Percentiles rank a stretch among this genome's conserved stretches.
These are phyloP conservation scores for Oryza meridionalis DNA, from an alignment of 176 grass and related monocot species.

Conservation along the genomic window DNA sequence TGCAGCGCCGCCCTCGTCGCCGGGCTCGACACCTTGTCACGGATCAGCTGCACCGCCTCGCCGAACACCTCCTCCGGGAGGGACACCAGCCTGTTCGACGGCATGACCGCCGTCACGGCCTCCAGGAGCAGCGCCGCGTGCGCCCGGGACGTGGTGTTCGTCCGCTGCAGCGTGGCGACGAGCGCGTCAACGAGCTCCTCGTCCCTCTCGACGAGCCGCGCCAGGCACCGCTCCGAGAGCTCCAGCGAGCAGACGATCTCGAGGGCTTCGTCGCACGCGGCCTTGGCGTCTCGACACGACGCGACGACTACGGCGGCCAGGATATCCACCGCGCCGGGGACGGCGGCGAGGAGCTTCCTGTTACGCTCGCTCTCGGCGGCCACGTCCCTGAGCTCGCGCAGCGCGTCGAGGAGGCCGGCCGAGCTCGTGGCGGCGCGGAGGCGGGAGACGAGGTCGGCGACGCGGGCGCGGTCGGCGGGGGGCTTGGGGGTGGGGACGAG, in stretches of 20 bases:
- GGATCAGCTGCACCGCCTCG: constrained; percentile 49
- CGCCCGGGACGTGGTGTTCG: constrained; percentile 43
- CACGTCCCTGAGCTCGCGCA: constrained; percentile 53
- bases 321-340: constrained; percentile 9
- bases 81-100: constrained; percentile 25
- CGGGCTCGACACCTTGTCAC: constrained; percentile 24
- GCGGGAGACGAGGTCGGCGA: constrained; percentile 40
- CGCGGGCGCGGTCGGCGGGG: constrained; percentile 24
- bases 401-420: neutral
- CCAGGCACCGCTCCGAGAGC: constrained; percentile 41
- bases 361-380: constrained; percentile 47
- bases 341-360: constrained; percentile 42
- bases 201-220: constrained; percentile 33
- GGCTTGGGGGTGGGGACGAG: constrained; percentile 35
- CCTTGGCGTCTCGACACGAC: neutral
- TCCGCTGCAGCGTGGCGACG: constrained; percentile 39
- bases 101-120: constrained; percentile 36
- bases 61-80: constrained; percentile 44
- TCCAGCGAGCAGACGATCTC: constrained; percentile 50
- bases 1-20: constrained; percentile 59
- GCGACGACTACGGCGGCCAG: constrained; percentile 16
- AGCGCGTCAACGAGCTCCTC: constrained; percentile 42
- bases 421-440: neutral
- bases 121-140: constrained; percentile 49
- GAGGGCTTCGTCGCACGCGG: constrained; percentile 49